A percentile compares a stretch with the other conserved stretches of the same genome.
Conservation (phyloP, 768 basidiomycete genomes). For the Amanita rubescens region DNA sequence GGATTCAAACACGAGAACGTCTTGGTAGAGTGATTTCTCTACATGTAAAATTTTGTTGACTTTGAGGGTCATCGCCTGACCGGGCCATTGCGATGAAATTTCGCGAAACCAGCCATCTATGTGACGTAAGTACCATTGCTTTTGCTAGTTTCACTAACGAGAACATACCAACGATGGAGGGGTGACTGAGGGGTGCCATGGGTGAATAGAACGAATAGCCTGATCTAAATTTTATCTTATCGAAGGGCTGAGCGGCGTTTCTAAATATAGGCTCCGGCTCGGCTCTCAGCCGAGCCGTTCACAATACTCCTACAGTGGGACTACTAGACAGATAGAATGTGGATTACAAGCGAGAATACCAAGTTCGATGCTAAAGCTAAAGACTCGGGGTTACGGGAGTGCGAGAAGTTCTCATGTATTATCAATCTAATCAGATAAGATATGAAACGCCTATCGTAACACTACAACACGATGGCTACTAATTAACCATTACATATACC, state of each 20-base stretch:
- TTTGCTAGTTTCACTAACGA: neutral
- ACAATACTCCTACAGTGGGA: no score
- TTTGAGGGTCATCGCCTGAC: constrained; percentile 94
- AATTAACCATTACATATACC: no score
- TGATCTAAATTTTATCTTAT: constrained; percentile 1
- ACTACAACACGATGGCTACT: no score
- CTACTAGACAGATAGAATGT: no score
- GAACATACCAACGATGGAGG: constrained; percentile 42
- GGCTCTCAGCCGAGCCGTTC: no score
- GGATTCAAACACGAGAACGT: constrained; percentile 95
- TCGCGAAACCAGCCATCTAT: constrained; percentile 94
- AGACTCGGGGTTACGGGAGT: no score
- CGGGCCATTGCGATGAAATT: constrained; percentile 93
- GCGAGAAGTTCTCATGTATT: no score
- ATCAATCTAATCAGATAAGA: constrained; percentile 8
- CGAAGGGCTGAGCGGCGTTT: no score
- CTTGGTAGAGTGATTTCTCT: constrained; percentile 91
- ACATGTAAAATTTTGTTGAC: constrained; percentile 93
- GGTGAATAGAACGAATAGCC: neutral
- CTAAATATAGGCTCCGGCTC: no score
- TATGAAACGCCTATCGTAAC: no score
- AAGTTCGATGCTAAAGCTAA: no score
- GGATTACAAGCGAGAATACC: no score
- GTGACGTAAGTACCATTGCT: neutral
- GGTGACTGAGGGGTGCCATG: constrained; percentile 53